Percentiles rank a stretch among this genome's conserved stretches.
Conservation (phyloP, 768 basidiomycete species). For the Austroboletus eburneus region DNA sequence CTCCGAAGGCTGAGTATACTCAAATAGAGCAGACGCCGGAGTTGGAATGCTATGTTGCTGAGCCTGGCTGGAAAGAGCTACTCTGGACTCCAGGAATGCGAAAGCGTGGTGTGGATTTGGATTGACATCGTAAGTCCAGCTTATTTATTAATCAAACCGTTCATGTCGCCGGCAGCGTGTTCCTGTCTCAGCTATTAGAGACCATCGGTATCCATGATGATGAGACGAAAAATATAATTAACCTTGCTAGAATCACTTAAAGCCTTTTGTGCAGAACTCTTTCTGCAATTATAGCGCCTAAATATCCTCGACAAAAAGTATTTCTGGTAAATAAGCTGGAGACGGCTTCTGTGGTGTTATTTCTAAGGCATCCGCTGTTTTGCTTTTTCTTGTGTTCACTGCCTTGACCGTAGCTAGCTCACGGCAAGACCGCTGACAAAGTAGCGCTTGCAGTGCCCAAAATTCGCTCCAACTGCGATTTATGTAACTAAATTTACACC, state of each 20-base stretch:
- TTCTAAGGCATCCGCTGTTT: slow-evolving; percentile 6
- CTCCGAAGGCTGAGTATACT: slow-evolving; percentile 53
- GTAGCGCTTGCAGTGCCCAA: too few relatives aligned
- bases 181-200: slow-evolving; percentile 8
- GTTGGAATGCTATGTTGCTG: slow-evolving; percentile 6
- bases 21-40: slow-evolving; percentile 55
- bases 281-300: not conserved
- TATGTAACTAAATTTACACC: too few relatives aligned
- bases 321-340: not conserved
- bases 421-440: too few relatives aligned
- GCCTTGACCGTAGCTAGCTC: slow-evolving; percentile 6
- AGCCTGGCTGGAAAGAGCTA: not conserved
- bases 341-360: not conserved
- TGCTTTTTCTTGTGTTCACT: slow-evolving; percentile 5
- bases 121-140: slow-evolving; percentile 2
- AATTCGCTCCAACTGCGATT: too few relatives aligned
- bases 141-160: not conserved
- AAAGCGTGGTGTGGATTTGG: slow-evolving; percentile 3
- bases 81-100: slow-evolving; percentile 10
- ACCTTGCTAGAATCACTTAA: not conserved
- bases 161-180: not conserved
- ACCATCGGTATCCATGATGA: slow-evolving; percentile 6
- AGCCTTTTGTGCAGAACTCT: too few relatives aligned
- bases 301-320: slow-evolving; percentile 5
- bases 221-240: not conserved